Percentiles rank a stretch among this genome's conserved stretches.
Conservation (phyloP, 2,329 filamentous ascomycete genomes). For the Xylariomycetidae sp. region DNA sequence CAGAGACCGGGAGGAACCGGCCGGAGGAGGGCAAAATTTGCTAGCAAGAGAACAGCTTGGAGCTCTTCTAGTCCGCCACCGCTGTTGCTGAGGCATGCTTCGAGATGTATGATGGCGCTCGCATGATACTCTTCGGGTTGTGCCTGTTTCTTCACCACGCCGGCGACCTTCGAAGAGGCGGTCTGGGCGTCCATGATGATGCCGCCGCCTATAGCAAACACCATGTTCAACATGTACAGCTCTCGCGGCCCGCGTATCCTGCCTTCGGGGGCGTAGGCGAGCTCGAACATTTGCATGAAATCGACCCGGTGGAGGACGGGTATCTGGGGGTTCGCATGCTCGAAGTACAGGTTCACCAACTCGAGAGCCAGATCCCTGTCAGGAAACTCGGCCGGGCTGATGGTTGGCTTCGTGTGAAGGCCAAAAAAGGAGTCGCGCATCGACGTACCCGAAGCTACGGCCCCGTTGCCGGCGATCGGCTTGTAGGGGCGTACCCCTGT, state of each 20-base stretch:
- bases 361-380: slow-evolving; percentile 65
- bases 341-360: slow-evolving; percentile 81
- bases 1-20: slow-evolving; percentile 90
- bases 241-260: slow-evolving; percentile 68
- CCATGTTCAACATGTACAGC: slow-evolving; percentile 93
- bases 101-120: slow-evolving; percentile 85
- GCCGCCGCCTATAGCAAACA: slow-evolving; percentile 90
- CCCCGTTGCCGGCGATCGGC: slow-evolving; percentile 37
- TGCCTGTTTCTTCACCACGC: slow-evolving; percentile 40
- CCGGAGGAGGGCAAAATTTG: slow-evolving; percentile 83
- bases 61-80: slow-evolving; percentile 89
- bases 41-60: slow-evolving; percentile 85
- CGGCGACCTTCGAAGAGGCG: slow-evolving; percentile 30
- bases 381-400: slow-evolving; percentile 80
- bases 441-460: slow-evolving; percentile 58
- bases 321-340: slow-evolving; percentile 94
- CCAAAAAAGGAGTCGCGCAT: slow-evolving; percentile 97
- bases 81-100: slow-evolving; percentile 76
- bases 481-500: slow-evolving; percentile 55
- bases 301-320: slow-evolving; percentile 84
- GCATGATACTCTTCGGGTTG: slow-evolving; percentile 96
- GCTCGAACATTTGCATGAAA: slow-evolving; percentile 83
- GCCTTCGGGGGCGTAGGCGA: slow-evolving; percentile 65
- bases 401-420: slow-evolving; percentile 83
- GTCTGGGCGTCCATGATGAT: slow-evolving; percentile 70